Evolutionary conservation across 495 filamentous ascomycete genomes (phyloP).

Genomic region (Penicillium argentinense): DNA sequence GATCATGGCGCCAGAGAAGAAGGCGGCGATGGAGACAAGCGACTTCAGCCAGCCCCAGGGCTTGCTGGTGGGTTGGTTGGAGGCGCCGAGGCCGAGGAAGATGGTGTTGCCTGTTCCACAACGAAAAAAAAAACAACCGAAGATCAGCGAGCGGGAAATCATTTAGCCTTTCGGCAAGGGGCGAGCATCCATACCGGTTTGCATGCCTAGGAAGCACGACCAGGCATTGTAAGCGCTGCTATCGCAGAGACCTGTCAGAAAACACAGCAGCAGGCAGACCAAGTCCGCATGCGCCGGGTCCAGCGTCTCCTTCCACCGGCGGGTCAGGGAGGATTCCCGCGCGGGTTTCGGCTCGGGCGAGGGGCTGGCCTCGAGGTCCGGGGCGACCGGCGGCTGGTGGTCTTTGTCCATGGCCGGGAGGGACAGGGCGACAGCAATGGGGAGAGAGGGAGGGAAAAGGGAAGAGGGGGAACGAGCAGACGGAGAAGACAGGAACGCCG

Average conservation of each 20-base stretch:
- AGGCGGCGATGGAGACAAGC: conserved; percentile 55
- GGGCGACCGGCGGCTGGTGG: conserved; percentile 2
- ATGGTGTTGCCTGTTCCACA: conserved; percentile 63
- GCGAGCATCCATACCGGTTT: conserved; percentile 53
- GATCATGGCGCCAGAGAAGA: conserved; percentile 55
- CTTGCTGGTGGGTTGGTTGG: conserved; percentile 47
- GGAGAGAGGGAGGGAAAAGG: no score
- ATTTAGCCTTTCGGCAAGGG: background rate
- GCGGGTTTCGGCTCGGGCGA: conserved; percentile 12
- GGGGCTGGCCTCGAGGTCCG: conserved; percentile 28
- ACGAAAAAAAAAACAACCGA: background rate
- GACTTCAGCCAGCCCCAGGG: conserved; percentile 66
- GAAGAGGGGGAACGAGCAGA: no score
- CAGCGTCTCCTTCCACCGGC: conserved; percentile 39
- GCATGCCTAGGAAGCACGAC: conserved; percentile 63
- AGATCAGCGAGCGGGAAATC: background rate
- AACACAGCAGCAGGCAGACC: conserved; percentile 54
- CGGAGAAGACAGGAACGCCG: no score
- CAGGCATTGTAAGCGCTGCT: conserved; percentile 62
- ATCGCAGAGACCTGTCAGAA: conserved; percentile 60
- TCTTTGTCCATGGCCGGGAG: conserved; percentile 30
- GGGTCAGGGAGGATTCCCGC: conserved; percentile 11
- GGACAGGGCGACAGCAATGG: no score
- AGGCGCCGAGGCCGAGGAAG: conserved; percentile 64
- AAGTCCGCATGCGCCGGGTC: conserved; percentile 48